Evolutionary conservation across 2,329 filamentous ascomycete genomes (phyloP).

Genomic region (Paraphoma sp.): DNA sequence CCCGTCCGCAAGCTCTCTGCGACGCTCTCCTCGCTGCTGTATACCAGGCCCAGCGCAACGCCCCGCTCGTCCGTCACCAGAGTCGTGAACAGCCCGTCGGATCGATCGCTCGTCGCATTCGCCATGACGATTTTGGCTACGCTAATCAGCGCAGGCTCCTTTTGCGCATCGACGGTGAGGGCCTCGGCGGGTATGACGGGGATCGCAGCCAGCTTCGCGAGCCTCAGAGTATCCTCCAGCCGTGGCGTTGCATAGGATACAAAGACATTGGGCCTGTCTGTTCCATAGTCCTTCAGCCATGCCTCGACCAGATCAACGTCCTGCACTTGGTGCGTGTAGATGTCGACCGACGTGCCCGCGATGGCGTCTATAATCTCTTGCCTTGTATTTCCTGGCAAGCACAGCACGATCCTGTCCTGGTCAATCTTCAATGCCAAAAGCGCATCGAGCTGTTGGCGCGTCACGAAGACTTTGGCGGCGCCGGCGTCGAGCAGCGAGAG

Average conservation of each 20-base stretch:
- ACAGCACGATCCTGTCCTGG: constrained; percentile 64
- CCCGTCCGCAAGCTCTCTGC: constrained; percentile 83
- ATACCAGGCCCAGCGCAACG: constrained; percentile 85
- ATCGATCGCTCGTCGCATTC: constrained; percentile 79
- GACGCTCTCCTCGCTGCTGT: constrained; percentile 91
- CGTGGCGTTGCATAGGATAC: constrained; percentile 54
- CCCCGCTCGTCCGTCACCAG: constrained; percentile 90
- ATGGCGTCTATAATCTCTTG: constrained; percentile 50
- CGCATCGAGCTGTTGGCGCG: constrained; percentile 68
- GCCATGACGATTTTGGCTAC: constrained; percentile 74
- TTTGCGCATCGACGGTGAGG: constrained; percentile 70
- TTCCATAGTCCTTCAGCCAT: constrained; percentile 58
- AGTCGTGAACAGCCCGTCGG: constrained; percentile 85
- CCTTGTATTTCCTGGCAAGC: constrained; percentile 54
- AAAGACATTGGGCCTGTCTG: constrained; percentile 57
- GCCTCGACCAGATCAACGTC: constrained; percentile 53
- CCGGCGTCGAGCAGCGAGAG: constrained; percentile 83
- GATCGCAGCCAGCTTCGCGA: constrained; percentile 59
- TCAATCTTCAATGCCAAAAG: constrained; percentile 61
- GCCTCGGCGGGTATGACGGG: constrained; percentile 75
- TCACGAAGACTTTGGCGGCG: constrained; percentile 83
- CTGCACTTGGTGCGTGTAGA: constrained; percentile 52
- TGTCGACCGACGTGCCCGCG: constrained; percentile 51
- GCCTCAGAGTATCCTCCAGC: constrained; percentile 49
- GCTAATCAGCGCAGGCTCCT: constrained; percentile 66